Base-by-base conservation (phyloP, 2,329 filamentous ascomycete species). In the Talaromyces sp. region DNA sequence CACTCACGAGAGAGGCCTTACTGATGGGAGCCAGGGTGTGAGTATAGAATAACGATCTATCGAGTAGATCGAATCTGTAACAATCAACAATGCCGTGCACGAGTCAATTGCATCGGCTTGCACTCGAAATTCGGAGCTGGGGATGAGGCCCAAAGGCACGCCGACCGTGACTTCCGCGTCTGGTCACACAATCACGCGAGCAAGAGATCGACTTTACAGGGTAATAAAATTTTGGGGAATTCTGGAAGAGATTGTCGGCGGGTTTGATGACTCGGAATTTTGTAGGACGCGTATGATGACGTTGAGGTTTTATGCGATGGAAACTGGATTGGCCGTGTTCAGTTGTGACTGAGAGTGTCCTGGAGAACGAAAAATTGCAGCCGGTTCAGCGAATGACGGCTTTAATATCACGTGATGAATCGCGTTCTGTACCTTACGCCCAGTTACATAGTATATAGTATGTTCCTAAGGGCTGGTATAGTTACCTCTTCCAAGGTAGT, bases 1-100 rank as follows among this genome's bases (percentile, higher is more conserved):
- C 73, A 73, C 74, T 73, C 72, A 75, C 73, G 71, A 73, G 67
- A 63, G 69, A 68, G 60, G 68, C 63, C 69, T 72, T 73, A 58
- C 71, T 71, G 70, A 76, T 77, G 62, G 74, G 59, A 66, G 66
- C 61, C 65, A 66, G 61, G 59, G 13, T 60, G n/a, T 52, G 22
- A 19, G 31, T 22, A 39, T 8, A 37, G 3, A 19, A 37, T 24
- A 54, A 3, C 35, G 31, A 54, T 54, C 50, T 54, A 35, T 54
- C 31, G 33, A 37, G 31, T 39, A 56, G 52, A 56, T 39, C 52
- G 37, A 3, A 9, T 22, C 31, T 39, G 31, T 37, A 37, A 56
- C 19, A 56, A 39, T 56, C 22, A 37, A 56, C n/a, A 24, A 11
- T 19, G 52, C 37, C 33, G 33, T 10, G 33, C 52, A 33, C 39